Percentiles rank a stretch among this genome's conserved stretches.
phyloP scores from a whole-genome alignment of 345 rosid species.

The Draba incana region DNA sequence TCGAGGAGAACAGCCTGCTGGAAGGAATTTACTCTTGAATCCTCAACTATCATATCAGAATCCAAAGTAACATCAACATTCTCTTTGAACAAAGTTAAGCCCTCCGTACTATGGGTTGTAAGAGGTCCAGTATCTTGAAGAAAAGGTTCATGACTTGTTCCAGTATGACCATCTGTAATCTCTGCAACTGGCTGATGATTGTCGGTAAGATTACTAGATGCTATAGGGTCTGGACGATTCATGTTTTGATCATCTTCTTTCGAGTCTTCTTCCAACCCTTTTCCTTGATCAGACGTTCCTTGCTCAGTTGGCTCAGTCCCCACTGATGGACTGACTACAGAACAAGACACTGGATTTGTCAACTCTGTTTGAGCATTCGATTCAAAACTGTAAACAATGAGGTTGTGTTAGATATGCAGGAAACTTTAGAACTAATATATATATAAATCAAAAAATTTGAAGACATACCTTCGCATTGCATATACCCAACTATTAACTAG shows the following conservation, averaged over 20 bases:
- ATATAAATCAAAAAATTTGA: slow-evolving; percentile 17
- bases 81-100: slow-evolving; percentile 30
- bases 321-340: slow-evolving; percentile 42
- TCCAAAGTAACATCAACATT: slow-evolving; percentile 31
- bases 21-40: slow-evolving; percentile 23
- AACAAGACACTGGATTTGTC: slow-evolving; percentile 42
- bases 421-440: slow-evolving; percentile 28
- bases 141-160: slow-evolving; percentile 22
- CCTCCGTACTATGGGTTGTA: slow-evolving; percentile 28
- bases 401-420: slow-evolving; percentile 36
- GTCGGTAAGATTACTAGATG: slow-evolving; percentile 21
- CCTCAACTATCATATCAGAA: slow-evolving; percentile 32
- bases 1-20: slow-evolving; percentile 37
- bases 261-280: slow-evolving; percentile 41
- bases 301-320: slow-evolving; percentile 42
- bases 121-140: slow-evolving; percentile 23
- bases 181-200: slow-evolving; percentile 31
- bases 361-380: slow-evolving; percentile 48
- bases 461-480: slow-evolving; percentile 74
- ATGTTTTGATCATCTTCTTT: slow-evolving; percentile 41
- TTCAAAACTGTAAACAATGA: slow-evolving; percentile 68
- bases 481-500: slow-evolving; percentile 87
- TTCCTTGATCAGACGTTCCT: slow-evolving; percentile 38
- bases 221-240: slow-evolving; percentile 36
- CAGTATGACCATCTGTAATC: slow-evolving; percentile 28